These are phyloP conservation scores for Sarocladiaceae sp. DNA, from an alignment of 2,329 filamentous ascomycete species.

Conservation along the genomic window DNA sequence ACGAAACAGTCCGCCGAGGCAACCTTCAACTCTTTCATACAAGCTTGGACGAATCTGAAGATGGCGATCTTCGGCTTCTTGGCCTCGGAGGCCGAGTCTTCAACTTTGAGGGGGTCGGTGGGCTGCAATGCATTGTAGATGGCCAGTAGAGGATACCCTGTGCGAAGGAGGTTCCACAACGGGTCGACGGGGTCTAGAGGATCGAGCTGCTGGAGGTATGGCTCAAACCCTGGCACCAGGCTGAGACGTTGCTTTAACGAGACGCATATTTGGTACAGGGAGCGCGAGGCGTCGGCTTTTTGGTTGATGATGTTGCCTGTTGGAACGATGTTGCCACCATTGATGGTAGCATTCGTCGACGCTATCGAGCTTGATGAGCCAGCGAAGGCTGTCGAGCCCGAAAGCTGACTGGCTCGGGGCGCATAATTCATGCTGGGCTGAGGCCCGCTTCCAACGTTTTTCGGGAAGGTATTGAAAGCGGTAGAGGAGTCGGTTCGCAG, in stretches of 20 bases:
- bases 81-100: slow-evolving; percentile 58
- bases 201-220: slow-evolving; percentile 68
- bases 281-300: slow-evolving; percentile 84
- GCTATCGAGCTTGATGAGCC: slow-evolving; percentile 49
- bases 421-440: slow-evolving; percentile 47
- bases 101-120: slow-evolving; percentile 61
- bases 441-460: slow-evolving; percentile 37
- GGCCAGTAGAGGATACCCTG: slow-evolving; percentile 77
- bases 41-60: slow-evolving; percentile 90
- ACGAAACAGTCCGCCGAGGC: slow-evolving; percentile 82
- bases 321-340: slow-evolving; percentile 62
- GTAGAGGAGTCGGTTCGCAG: slow-evolving; percentile 56
- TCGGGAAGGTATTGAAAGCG: slow-evolving; percentile 45
- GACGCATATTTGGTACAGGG: slow-evolving; percentile 93
- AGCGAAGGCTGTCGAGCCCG: slow-evolving; percentile 54
- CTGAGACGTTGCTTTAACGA: slow-evolving; percentile 76
- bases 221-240: slow-evolving; percentile 79
- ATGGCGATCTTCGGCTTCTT: slow-evolving; percentile 84
- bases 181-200: slow-evolving; percentile 77
- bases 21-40: slow-evolving; percentile 76
- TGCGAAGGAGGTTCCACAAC: slow-evolving; percentile 81
- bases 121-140: slow-evolving; percentile 87
- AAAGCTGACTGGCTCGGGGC: slow-evolving; percentile 57
- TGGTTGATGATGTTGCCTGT: slow-evolving; percentile 97
- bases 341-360: slow-evolving; percentile 43